Evolutionary conservation across 2,329 filamentous ascomycete genomes (phyloP).

Genomic region (Aspergillus sp.): DNA sequence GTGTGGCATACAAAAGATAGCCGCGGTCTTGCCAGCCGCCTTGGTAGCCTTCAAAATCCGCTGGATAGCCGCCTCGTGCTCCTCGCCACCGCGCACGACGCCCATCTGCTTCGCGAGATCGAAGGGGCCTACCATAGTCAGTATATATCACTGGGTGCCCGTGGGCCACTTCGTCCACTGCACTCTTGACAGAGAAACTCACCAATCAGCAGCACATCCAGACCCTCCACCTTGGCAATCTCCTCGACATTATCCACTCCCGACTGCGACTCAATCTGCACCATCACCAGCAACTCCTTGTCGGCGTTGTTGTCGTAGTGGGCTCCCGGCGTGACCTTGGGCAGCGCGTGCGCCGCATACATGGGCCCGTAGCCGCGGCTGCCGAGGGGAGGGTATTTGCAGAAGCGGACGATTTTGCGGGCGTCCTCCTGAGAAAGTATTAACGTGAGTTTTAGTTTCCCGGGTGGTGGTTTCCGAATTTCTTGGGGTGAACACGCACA

Average conservation of each 20-base stretch:
- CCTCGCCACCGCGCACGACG: slow-evolving; percentile 31
- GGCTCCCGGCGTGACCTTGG: slow-evolving; percentile 19
- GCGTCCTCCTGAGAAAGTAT: slow-evolving; percentile 21
- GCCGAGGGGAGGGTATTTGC: slow-evolving; percentile 31
- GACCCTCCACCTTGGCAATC: slow-evolving; percentile 41
- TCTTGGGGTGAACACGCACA: too few species aligned
- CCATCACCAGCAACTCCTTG: slow-evolving; percentile 27
- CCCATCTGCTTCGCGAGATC: slow-evolving; percentile 40
- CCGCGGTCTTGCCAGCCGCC: slow-evolving; percentile 37
- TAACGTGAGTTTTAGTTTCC: neutral
- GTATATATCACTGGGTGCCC: neutral
- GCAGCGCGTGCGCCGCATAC: slow-evolving; percentile 31
- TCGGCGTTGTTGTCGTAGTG: slow-evolving; percentile 37
- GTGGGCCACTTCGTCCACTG: too few species aligned
- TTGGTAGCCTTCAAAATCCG: slow-evolving; percentile 33
- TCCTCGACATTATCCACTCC: slow-evolving; percentile 44
- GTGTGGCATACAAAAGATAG: slow-evolving; percentile 36
- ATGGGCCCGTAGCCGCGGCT: slow-evolving; percentile 35
- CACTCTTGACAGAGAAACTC: neutral
- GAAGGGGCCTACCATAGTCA: slow-evolving; percentile 23
- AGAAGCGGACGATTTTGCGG: slow-evolving; percentile 26
- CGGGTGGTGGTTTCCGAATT: too few species aligned
- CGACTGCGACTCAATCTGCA: slow-evolving; percentile 43
- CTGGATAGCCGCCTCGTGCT: slow-evolving; percentile 41
- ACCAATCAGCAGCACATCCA: slow-evolving; percentile 43